Conservation (phyloP, 2,329 filamentous ascomycete species). For the Neofusicoccum cordaticola region DNA sequence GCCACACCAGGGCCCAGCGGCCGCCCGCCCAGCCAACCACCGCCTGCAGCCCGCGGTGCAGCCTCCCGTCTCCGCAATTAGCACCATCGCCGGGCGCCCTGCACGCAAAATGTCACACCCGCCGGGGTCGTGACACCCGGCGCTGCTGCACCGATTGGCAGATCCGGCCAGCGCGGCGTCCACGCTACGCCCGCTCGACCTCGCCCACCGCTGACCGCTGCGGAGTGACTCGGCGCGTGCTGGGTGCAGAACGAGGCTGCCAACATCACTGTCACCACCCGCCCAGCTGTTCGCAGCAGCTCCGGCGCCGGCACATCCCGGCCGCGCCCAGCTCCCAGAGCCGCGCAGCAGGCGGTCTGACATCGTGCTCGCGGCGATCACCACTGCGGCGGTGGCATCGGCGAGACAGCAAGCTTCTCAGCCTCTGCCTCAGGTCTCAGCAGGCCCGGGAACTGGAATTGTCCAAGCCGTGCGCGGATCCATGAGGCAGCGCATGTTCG, state of each 20-base stretch:
- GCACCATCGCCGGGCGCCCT: neutral
- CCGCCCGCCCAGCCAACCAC: constrained; percentile 1
- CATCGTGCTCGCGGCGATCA: neutral
- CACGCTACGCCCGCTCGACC: neutral
- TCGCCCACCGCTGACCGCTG: neutral
- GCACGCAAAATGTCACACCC: constrained; percentile 9
- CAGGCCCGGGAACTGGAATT: neutral
- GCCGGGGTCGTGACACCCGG: neutral
- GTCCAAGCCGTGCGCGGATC: neutral
- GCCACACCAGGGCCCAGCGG: neutral
- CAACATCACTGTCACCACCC: neutral
- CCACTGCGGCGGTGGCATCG: neutral
- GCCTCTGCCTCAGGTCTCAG: neutral
- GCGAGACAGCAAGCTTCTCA: neutral
- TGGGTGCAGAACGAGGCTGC: neutral
- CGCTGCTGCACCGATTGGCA: constrained; percentile 3
- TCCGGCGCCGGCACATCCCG: neutral
- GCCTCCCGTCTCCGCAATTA: constrained; percentile 12
- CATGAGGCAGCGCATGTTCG: constrained; percentile 4
- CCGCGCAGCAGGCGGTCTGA: neutral
- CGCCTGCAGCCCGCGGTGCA: constrained; percentile 10
- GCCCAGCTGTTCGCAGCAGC: neutral
- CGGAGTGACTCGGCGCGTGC: neutral
- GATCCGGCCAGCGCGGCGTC: neutral
- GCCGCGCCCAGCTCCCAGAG: too few relatives aligned